Evolutionary conservation across 2,329 filamentous ascomycete species (phyloP).

Genomic region (Zymoseptoria passerinii): DNA sequence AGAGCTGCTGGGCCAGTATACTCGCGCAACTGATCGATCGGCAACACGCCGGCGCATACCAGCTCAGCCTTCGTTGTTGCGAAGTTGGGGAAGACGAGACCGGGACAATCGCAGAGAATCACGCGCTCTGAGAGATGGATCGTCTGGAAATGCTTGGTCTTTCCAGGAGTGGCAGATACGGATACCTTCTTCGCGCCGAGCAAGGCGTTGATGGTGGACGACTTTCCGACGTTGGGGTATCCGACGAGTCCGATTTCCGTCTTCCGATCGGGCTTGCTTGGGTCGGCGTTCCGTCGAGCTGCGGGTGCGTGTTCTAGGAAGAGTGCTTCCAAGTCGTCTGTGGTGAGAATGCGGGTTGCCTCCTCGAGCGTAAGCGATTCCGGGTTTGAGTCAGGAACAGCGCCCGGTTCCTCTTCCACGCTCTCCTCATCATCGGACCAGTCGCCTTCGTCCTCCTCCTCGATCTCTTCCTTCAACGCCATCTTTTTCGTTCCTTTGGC

Average conservation of each 20-base stretch:
- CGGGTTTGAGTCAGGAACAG: slow-evolving; percentile 27
- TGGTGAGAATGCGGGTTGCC: slow-evolving; percentile 68
- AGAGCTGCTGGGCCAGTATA: slow-evolving; percentile 79
- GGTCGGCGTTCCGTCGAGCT: slow-evolving; percentile 37
- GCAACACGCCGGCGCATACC: slow-evolving; percentile 87
- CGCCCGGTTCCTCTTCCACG: slow-evolving; percentile 23
- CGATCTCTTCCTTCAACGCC: slow-evolving; percentile 33
- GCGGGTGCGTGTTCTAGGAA: slow-evolving; percentile 69
- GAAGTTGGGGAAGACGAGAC: slow-evolving; percentile 97
- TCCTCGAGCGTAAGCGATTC: slow-evolving; percentile 34
- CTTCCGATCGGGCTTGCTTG: slow-evolving; percentile 50
- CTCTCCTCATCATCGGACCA: slow-evolving; percentile 34
- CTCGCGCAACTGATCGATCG: slow-evolving; percentile 92
- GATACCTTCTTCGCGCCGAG: slow-evolving; percentile 98
- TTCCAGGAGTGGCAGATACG: slow-evolving; percentile 92
- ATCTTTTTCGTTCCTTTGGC: slow-evolving; percentile 30
- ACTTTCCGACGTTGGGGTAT: slow-evolving; percentile 98
- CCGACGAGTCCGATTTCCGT: slow-evolving; percentile 89
- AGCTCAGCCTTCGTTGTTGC: slow-evolving; percentile 93
- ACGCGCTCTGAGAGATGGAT: slow-evolving; percentile 87
- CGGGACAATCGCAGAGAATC: slow-evolving; percentile 92
- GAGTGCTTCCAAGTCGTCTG: slow-evolving; percentile 83
- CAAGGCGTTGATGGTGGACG: slow-evolving; percentile 97
- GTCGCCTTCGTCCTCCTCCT: slow-evolving; percentile 32
- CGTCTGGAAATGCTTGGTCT: slow-evolving; percentile 99